Base-by-base conservation (phyloP, 192 early-diverging fungal species). In the Linnemannia elongata region DNA sequence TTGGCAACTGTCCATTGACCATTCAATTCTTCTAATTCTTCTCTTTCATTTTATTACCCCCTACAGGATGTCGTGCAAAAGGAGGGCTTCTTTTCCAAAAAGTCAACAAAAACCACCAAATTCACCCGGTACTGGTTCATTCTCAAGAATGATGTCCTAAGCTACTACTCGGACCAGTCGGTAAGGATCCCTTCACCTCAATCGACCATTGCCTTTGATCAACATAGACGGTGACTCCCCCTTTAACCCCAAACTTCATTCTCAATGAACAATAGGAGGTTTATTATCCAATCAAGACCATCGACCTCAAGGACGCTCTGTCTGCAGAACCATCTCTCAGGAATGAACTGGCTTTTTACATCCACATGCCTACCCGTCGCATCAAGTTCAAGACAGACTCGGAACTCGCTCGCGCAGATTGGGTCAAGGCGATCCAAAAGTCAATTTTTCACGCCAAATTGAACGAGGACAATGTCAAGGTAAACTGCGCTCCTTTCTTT, bases 311-410 rank as follows among this genome's bases (percentile, higher is more conserved):
- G 76, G 79, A 91, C 52, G 91, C 89, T 4, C 60, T 90, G 7
- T 79, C 88, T 18, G 93, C 93, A 0, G 85, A 89, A 38, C 81
- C 76, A 44, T 89, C 90, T 1, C 79, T 78, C 49, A 85, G 86
- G 13, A 75, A 85, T 39, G 79, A 90, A 27, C 75, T 85, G 69
- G 82, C 81, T 0, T 91, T 94, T 52, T 85, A 78, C 22, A 80
- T 94, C 22, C 78, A 88, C 4, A 94, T 88, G 8, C 80, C 80
- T 55, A 82, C 38, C 30, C 89, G 88, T 39, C 90, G 84, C 45
- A 91, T 90, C 79, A 80, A 87, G 45, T 89, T 95, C 36, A 87
- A 89, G 49, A 93, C 94, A 2, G 94, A 95, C 78, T 92, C 94
- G 3, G 82, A 88, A 68, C 52, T 89, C 10, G 84, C 80, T 22